Base-by-base conservation (phyloP, 2,329 filamentous ascomycete species). In the Aspergillus bombycis region DNA sequence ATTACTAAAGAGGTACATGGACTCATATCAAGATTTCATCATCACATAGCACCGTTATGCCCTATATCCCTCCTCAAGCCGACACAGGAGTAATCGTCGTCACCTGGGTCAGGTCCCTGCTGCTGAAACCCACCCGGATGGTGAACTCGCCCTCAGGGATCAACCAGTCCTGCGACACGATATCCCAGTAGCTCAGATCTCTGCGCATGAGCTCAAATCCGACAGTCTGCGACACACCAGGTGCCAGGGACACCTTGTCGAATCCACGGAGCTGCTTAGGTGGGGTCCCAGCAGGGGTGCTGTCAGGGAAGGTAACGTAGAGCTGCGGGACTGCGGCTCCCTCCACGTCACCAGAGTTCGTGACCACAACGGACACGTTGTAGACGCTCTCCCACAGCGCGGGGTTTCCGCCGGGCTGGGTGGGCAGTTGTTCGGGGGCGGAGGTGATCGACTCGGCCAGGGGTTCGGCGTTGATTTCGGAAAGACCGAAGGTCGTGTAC, bases 301-400 rank as follows among this genome's bases (percentile, higher is more conserved):
- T 57, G 26, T 58, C 58, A 1, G 67, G 71, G 52, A 64, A 65
- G 21, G 38, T 34, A 79, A 72, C 30, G 32, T 72, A 71, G 1
- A 72, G 61, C 82, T 95, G 91, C 0, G 88, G 84, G 1, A 94
- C 84, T 73, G 92, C 91, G 46, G 92, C 90, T 32, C 91, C 90
- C 1, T 77, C 82, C 0, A 87, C 68, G 0, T 77, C 71, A 38
- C 92, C 92, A 3, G 86, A 91, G 82, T 96, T 95, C 68, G 84
- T 89, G 66, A 95, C 84, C 19, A 85, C 87, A 0, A 88, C 89
- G 0, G 86, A 86, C 21, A 70, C 38, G 4, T 54, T 65, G 3
- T 45, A 60, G 6, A 70, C 54, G 11, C 21, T 58, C 34, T 70
- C 62, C 60, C 63, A 70, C 0, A 69, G 52, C 38, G 62, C 58